These are phyloP conservation scores for Starmera amethionina DNA, from an alignment of 805 yeast species.

Conservation along the genomic window DNA sequence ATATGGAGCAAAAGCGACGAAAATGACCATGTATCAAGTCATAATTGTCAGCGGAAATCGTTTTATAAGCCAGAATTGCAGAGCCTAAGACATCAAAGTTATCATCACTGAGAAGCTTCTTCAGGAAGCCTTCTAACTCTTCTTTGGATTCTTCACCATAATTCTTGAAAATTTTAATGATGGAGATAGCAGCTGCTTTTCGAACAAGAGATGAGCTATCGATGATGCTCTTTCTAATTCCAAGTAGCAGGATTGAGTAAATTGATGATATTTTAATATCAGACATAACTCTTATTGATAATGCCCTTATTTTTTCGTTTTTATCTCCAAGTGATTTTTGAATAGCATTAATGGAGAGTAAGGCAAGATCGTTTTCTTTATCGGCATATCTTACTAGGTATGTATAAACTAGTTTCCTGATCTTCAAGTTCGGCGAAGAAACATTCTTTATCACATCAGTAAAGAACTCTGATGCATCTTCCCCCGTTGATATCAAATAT, in stretches of 20 bases:
- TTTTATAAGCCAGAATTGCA: conserved; percentile 48
- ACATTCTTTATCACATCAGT: conserved; percentile 88
- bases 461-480: conserved; percentile 36
- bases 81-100: conserved; percentile 61
- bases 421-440: conserved; percentile 52
- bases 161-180: conserved; percentile 44
- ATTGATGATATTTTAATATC: conserved; percentile 80
- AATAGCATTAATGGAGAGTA: conserved; percentile 82
- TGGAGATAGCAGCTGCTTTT: conserved; percentile 66
- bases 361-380: conserved; percentile 78
- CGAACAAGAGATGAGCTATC: conserved; percentile 78
- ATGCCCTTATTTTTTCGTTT: conserved; percentile 55
- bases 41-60: conserved; percentile 45
- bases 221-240: conserved; percentile 53
- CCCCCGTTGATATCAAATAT: conserved; percentile 31
- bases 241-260: conserved; percentile 65
- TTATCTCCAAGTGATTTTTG: conserved; percentile 74
- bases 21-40: conserved; percentile 65
- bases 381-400: conserved; percentile 74
- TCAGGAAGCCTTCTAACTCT: conserved; percentile 41
- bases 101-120: conserved; percentile 51
- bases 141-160: conserved; percentile 32
- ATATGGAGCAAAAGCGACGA: conserved; percentile 41
- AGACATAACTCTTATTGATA: conserved; percentile 70
- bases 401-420: conserved; percentile 67